Base-by-base conservation (phyloP, 73 alveolate species). In the Paramecium octaurelia region DNA sequence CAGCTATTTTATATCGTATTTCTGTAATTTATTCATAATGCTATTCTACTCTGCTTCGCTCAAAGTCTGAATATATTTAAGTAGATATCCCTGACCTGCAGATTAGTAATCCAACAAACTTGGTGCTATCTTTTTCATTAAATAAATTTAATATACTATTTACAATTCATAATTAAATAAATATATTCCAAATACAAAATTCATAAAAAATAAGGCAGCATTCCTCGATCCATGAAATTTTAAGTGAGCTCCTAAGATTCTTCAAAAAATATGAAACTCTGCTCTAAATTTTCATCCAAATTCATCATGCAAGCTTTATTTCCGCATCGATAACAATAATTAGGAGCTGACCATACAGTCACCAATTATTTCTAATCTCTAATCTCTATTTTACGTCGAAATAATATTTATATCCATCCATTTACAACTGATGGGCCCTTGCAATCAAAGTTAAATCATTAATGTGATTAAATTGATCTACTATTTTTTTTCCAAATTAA, bases 311-410 rank as follows among this genome's bases (percentile, higher is more conserved):
- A 54, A n/a, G 31, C 69, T 54, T 54, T 54, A 54, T 54, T 54
- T 54, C 69, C 69, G 18, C 69, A 54, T 54, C 97, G 80, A 92
- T 96, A 95, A 58, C 99, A 94, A 94, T 96, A 97, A 94, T 97
- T 97, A 31, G 99, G 99, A 24, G 99, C 99, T 11, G 98, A 94
- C 99, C 99, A 97, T 16, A 97, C 97, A 54, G 54, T 24, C 93
- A 85, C 84, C 88, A 95, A 50, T 97, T 93, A 92, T 96, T 95
- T 92, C 97, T 97, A 20, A 98, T 98, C 3, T 98, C 98, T n/a
- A 73, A 69, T 83, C 64, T 4, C 3, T 11, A 12, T 50, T 12
- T 50, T 84, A 75, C 88, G 0, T 75, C 0, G 93, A 96, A 96
- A 96, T 96, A 93, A 58, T 92, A 86, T 76, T 92, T 92, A 93